Percentiles rank a stretch among this genome's conserved stretches.
These are phyloP conservation scores for Pythium apleroticum DNA, from an alignment of 352 stramenopile genomes.

Conservation along the genomic window DNA sequence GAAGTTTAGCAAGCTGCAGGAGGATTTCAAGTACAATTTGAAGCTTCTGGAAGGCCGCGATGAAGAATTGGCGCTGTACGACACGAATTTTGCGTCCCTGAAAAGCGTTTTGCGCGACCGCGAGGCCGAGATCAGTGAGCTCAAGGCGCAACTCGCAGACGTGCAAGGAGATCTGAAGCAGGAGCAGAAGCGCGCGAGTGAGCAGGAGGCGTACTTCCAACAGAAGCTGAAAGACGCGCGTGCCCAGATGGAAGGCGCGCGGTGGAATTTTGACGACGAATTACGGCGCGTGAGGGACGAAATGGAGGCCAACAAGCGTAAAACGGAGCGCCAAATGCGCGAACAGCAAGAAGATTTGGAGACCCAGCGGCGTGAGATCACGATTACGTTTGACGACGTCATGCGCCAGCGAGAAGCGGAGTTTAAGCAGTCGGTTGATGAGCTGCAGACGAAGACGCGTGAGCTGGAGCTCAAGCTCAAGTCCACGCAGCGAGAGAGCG, in stretches of 20 bases:
- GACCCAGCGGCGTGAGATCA: slow-evolving; percentile 67
- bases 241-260: slow-evolving; percentile 64
- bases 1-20: slow-evolving; percentile 85
- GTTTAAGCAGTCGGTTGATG: slow-evolving; percentile 48
- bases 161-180: slow-evolving; percentile 51
- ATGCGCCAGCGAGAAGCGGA: slow-evolving; percentile 64
- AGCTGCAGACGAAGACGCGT: slow-evolving; percentile 39
- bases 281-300: slow-evolving; percentile 62
- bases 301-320: slow-evolving; percentile 50
- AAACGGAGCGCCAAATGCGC: slow-evolving; percentile 50
- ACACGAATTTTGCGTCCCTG: slow-evolving; percentile 79
- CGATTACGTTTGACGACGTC: slow-evolving; percentile 75
- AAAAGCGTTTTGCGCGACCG: slow-evolving; percentile 78
- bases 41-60: slow-evolving; percentile 90
- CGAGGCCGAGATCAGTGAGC: slow-evolving; percentile 65
- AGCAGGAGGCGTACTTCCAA: slow-evolving; percentile 56
- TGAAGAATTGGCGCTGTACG: slow-evolving; percentile 87
- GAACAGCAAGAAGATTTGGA: slow-evolving; percentile 84
- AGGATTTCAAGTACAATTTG: slow-evolving; percentile 94
- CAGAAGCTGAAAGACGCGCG: slow-evolving; percentile 78
- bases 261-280: slow-evolving; percentile 80
- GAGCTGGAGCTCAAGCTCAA: slow-evolving; percentile 73
- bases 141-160: slow-evolving; percentile 56
- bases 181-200: slow-evolving; percentile 36
- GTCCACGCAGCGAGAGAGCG: slow-evolving; percentile 37